Conservation (phyloP, 768 basidiomycete species). For the Phaeotremella skinneri region DNA sequence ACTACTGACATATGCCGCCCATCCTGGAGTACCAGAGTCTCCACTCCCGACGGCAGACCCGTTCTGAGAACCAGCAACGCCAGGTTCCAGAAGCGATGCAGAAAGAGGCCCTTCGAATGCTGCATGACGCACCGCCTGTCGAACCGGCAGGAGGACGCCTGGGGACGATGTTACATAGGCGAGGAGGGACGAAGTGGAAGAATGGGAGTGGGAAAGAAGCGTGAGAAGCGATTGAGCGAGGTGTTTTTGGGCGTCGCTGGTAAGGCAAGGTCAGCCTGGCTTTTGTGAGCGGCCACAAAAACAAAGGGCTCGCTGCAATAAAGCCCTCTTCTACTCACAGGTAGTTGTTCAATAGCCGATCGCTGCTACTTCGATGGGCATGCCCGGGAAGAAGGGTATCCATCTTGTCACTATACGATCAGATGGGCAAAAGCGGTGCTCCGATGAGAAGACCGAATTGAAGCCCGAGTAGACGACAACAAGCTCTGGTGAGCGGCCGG, state of each 20-base stretch:
- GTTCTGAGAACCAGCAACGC: slow-evolving; percentile 19
- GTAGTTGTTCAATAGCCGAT: slow-evolving; percentile 50
- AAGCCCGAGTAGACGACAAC: too few species aligned
- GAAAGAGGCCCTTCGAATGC: slow-evolving; percentile 50
- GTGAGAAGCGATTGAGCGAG: slow-evolving; percentile 46
- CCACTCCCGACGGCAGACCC: slow-evolving; percentile 15
- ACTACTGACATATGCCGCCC: slow-evolving; percentile 46
- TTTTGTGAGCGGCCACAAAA: not conserved
- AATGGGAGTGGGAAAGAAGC: slow-evolving; percentile 50
- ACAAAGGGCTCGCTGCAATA: not conserved
- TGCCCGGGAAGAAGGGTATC: slow-evolving; percentile 47
- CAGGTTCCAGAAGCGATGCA: slow-evolving; percentile 25
- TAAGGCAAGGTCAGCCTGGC: slow-evolving; percentile 1
- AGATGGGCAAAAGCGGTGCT: too few species aligned
- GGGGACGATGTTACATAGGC: slow-evolving; percentile 52
- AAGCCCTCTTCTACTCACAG: slow-evolving; percentile 30
- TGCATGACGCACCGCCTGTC: slow-evolving; percentile 48
- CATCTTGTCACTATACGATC: slow-evolving; percentile 29
- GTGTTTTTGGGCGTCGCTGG: slow-evolving; percentile 47
- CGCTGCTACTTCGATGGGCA: slow-evolving; percentile 49
- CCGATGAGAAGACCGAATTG: too few species aligned
- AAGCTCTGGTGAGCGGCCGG: too few species aligned
- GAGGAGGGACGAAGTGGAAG: slow-evolving; percentile 50
- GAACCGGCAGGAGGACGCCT: slow-evolving; percentile 45
- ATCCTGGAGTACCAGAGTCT: slow-evolving; percentile 34